Evolutionary conservation across 208 protist species (phyloP).

Genomic region (Acanthamoeba sp.): DNA sequence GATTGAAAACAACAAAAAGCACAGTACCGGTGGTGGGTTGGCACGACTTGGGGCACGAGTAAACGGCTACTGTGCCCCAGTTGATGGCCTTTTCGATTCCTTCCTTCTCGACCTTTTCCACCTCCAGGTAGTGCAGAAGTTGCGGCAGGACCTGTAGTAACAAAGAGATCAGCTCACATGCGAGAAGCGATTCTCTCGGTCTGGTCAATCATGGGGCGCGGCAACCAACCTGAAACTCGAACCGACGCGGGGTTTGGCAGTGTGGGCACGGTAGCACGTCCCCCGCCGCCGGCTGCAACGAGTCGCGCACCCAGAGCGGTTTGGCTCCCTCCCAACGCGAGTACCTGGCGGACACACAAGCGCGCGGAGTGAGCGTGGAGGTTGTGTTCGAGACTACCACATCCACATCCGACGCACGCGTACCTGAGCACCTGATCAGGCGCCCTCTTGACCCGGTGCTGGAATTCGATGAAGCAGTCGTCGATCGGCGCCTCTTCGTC

Average conservation of each 20-base stretch:
- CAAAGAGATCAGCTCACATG: neutral
- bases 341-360: neutral
- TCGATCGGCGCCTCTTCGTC: neutral
- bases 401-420: neutral
- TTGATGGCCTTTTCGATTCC: conserved; percentile 26
- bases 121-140: conserved; percentile 16
- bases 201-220: no score
- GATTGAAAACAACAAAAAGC: neutral
- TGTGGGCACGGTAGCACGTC: neutral
- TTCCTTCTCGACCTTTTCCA: conserved; percentile 27
- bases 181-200: no score
- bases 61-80: conserved; percentile 34
- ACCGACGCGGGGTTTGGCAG: neutral
- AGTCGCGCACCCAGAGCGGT: conserved; percentile 29
- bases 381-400: neutral
- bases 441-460: conserved; percentile 3
- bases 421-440: conserved; percentile 22
- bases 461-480: conserved; percentile 42
- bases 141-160: neutral
- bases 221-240: conserved; percentile 19
- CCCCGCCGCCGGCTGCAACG: neutral
- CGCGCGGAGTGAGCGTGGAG: neutral
- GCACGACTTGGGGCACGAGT: conserved; percentile 36
- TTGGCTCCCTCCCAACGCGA: conserved; percentile 34
- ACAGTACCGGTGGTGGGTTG: neutral